Conservation (phyloP, 306 rosid species). For the Alnus glutinosa region DNA sequence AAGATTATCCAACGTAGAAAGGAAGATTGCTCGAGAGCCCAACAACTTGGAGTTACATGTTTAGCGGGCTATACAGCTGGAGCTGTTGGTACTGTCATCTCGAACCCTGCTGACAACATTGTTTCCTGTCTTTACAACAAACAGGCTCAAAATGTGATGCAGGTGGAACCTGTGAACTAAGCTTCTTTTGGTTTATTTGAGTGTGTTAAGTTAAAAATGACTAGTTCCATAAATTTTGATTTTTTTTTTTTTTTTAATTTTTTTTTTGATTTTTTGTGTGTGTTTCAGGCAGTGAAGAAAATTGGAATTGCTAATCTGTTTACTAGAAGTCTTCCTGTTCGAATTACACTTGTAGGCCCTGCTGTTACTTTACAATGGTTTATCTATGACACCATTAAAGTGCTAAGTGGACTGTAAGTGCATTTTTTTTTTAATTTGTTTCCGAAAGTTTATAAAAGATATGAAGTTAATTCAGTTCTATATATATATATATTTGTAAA, state of each 20-base stretch:
- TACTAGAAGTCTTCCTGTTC: conserved; percentile 88
- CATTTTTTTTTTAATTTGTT: conserved; percentile 2
- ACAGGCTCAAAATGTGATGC: conserved; percentile 55
- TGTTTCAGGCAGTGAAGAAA: conserved; percentile 70
- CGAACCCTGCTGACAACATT: conserved; percentile 76
- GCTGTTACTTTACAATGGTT: conserved; percentile 90
- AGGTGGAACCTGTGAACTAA: conserved; percentile 39
- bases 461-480: neutral
- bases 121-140: conserved; percentile 65
- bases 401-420: conserved; percentile 85
- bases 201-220: neutral
- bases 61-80: conserved; percentile 69
- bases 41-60: conserved; percentile 73
- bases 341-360: conserved; percentile 82
- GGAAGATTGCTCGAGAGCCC: conserved; percentile 63
- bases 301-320: conserved; percentile 76
- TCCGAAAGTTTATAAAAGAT: neutral
- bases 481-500: neutral
- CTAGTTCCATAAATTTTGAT: neutral
- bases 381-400: conserved; percentile 86
- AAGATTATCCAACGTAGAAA: conserved; percentile 46
- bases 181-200: conserved; percentile 14
- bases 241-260: neutral
- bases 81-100: conserved; percentile 55
- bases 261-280: no score